Evolutionary conservation across 2,329 filamentous ascomycete species (phyloP).

Genomic region (Fusarium sp.): DNA sequence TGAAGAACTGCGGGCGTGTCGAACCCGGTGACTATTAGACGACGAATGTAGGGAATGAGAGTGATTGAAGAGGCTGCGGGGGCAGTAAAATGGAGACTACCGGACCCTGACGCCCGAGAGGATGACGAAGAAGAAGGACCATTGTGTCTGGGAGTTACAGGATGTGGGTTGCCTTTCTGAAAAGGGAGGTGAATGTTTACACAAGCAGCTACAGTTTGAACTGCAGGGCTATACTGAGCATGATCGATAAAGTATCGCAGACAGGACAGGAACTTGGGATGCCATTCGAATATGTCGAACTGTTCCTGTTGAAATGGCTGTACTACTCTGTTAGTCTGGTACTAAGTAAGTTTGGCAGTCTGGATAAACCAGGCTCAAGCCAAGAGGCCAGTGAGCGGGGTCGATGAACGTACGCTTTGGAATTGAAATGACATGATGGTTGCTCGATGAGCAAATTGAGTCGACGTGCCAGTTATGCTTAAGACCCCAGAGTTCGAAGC

Average conservation of each 20-base stretch:
- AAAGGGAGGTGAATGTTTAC: conserved; percentile 93
- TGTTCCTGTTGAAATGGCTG: conserved; percentile 61
- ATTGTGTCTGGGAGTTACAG: conserved; percentile 56
- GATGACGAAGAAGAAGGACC: conserved; percentile 44
- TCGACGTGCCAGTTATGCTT: conserved; percentile 7
- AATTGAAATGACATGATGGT: conserved; percentile 44
- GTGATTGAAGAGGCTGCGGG: conserved; percentile 63
- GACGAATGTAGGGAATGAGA: conserved; percentile 88
- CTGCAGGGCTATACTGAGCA: conserved; percentile 83
- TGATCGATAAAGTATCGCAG: conserved; percentile 92
- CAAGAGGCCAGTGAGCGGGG: conserved; percentile 8
- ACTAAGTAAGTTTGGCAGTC: conserved; percentile 1
- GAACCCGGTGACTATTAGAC: conserved; percentile 91
- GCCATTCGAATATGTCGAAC: conserved; percentile 92
- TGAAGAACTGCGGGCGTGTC: conserved; percentile 89
- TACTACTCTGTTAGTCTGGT: conserved; percentile 28
- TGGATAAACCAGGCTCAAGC: conserved; percentile 7
- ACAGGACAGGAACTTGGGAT: conserved; percentile 90
- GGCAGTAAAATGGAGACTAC: conserved; percentile 27
- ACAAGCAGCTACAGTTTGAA: conserved; percentile 90
- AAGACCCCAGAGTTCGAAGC: not conserved
- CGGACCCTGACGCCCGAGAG: conserved; percentile 47
- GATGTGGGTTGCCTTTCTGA: conserved; percentile 67
- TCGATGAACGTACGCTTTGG: conserved; percentile 38
- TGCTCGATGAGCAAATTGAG: not conserved